Base-by-base conservation (phyloP, 257 asterid genomes). In the Nyctanthes arbortristis region DNA sequence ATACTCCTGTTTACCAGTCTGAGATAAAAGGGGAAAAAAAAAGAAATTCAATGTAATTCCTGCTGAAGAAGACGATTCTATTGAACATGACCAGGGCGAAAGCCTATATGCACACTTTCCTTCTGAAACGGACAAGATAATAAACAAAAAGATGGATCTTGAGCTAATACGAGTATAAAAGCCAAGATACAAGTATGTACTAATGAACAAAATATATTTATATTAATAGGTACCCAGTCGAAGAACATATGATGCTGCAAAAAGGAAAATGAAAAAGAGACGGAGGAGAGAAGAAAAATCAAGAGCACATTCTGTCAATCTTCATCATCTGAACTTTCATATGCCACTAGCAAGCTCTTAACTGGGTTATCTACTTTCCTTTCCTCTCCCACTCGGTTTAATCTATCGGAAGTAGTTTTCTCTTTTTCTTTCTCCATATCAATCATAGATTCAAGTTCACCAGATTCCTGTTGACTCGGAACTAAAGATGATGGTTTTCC, bases 251-350 rank as follows among this genome's bases (percentile, higher is more conserved):
- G n/a, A n/a, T n/a, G n/a, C n/a, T n/a, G n/a, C n/a, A n/a, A n/a
- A n/a, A n/a, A n/a, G n/a, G n/a, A n/a, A n/a, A n/a, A n/a, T n/a
- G n/a, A n/a, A n/a, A n/a, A n/a, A n/a, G n/a, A n/a, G n/a, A n/a
- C 16, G 37, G 54, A 3, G n/a, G n/a, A n/a, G n/a, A n/a, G n/a
- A 56, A n/a, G 71, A 28, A 66, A 70, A 39, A 18, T 40, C 59
- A 60, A 20, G 69, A 39, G 67, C 13, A 56, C 40, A 68, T 56
- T 65, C 62, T 73, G 35, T 18, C 58, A 60, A n/a, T 87, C 93
- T 25, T 91, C 98, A 9, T 84, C 97, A 71, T 89, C 97, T 59
- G 96, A 88, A 79, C 92, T 93, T 65, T 77, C 96, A 73, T 93
- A 91, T 22, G 89, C 96, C 28, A 78, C 88, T 33, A 93, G 78